Evolutionary conservation across 164 flowering plant species (phyloP), one percentile per base, ranked within the genome.

Genomic region (Liquidambar formosana): DNA sequence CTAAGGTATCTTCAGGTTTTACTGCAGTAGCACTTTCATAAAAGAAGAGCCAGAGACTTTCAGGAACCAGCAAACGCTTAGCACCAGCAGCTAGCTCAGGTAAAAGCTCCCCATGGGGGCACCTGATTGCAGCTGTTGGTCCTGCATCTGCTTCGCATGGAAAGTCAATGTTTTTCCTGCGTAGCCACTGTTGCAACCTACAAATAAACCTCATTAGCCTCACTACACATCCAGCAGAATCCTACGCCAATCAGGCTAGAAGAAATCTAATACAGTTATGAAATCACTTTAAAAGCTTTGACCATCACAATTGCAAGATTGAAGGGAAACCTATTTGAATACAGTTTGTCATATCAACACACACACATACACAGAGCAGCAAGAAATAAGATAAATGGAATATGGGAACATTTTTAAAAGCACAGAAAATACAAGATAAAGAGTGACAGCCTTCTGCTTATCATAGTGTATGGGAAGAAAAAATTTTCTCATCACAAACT

Each of bases 151-250:
- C 96, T 76, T 91, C 99, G 73, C 85, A 74, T n/a, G 97, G 98
- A 52, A 86, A 75, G 74, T 92, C 97, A 33, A 78, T 73, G 66
- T 79, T 83, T 80, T 87, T 95, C 75, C 93, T 83, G 16, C 92
- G 94, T 19, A 84, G 66, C 99, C 99, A 95, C 59, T 93, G 98
- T 60, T 84, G 87, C 83, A 95, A 84, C 99, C 99, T 95, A 72
- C 38, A 64, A 53, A 61, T 38, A 64, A 12, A 43, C 25, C 25
- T 25, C 10, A 43, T 18, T 33, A 66, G 49, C 61, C 59, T 64
- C 48, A 64, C 22, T 65, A 47, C 21, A 25, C 18, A 51, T 10
- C 16, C 12, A 45, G 22, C 52, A 48, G 45, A 60, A 27, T 49
- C 16, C 27, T 28, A 49, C 16, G 18, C 14, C 22, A 58, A 57